Evolutionary conservation across 2,329 filamentous ascomycete genomes (phyloP).

Genomic region (Fusarium globosum): DNA sequence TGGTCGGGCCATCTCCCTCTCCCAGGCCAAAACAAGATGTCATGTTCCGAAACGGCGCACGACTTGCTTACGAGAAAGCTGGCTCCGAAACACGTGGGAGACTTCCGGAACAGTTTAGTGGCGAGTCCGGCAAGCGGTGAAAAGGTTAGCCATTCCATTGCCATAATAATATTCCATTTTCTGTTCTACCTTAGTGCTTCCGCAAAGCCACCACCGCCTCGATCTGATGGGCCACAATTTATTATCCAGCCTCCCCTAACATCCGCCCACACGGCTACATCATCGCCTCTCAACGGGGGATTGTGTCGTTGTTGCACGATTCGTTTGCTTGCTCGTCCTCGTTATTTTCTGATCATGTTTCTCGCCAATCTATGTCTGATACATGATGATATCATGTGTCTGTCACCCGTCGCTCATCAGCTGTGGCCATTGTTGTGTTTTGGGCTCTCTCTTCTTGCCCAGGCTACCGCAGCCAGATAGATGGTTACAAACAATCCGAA

Average conservation of each 20-base stretch:
- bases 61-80: constrained; percentile 32
- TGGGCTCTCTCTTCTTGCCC: neutral
- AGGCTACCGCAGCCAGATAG: neutral
- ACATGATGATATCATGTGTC: neutral
- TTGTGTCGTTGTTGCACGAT: constrained; percentile 8
- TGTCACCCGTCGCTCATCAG: neutral
- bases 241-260: constrained; percentile 11
- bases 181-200: neutral
- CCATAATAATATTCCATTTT: neutral
- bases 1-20: neutral
- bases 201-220: constrained; percentile 32
- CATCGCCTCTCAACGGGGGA: constrained; percentile 9
- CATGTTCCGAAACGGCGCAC: constrained; percentile 26
- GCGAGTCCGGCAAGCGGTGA: constrained; percentile 40
- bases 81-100: constrained; percentile 43
- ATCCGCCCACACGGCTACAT: constrained; percentile 10
- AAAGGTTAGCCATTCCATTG: constrained; percentile 39
- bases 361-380: constrained; percentile 8
- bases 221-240: constrained; percentile 25
- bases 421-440: neutral
- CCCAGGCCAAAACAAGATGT: constrained; percentile 28
- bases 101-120: constrained; percentile 46
- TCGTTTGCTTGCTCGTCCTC: constrained; percentile 8
- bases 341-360: constrained; percentile 3
- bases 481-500: neutral